These are phyloP conservation scores for Leishmania braziliensis DNA, from an alignment of 208 protist genomes.

Conservation along the genomic window DNA sequence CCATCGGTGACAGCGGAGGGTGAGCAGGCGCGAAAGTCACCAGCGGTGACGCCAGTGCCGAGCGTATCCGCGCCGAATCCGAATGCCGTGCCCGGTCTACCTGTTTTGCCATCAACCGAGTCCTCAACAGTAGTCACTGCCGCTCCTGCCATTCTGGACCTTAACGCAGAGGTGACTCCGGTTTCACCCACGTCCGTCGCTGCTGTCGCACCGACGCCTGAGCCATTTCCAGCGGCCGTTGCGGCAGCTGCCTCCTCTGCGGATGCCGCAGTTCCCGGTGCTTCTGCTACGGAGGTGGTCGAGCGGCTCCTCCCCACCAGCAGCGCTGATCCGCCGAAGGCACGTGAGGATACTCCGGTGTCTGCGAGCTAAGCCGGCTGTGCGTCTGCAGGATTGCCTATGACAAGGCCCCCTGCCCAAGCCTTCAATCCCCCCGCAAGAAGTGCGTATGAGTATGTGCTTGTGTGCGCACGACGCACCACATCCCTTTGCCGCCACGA, in stretches of 20 bases:
- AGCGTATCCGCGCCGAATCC: neutral
- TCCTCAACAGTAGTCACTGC: neutral
- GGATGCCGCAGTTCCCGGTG: neutral
- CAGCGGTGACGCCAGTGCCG: neutral
- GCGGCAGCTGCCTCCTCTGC: neutral
- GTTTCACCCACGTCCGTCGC: neutral
- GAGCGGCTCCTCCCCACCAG: neutral
- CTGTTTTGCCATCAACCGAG: neutral
- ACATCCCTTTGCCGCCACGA: neutral
- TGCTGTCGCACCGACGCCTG: neutral
- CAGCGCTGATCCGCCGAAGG: neutral
- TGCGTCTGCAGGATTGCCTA: neutral
- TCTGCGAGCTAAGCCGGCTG: neutral
- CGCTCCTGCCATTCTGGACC: neutral
- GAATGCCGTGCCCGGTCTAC: neutral
- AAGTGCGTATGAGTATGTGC: neutral
- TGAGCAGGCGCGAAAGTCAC: slow-evolving; percentile 19
- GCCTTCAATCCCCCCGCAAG: neutral
- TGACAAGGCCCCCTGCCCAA: neutral
- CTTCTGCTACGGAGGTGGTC: neutral
- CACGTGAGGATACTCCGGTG: neutral
- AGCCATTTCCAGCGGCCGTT: neutral
- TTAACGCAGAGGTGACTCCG: neutral
- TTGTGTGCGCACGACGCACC: neutral
- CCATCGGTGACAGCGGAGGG: slow-evolving; percentile 14